Evolutionary conservation across 371 early-diverging fungal species (phyloP), one percentile per base, ranked within the genome.

Genomic region (Actinomortierella ambigua): DNA sequence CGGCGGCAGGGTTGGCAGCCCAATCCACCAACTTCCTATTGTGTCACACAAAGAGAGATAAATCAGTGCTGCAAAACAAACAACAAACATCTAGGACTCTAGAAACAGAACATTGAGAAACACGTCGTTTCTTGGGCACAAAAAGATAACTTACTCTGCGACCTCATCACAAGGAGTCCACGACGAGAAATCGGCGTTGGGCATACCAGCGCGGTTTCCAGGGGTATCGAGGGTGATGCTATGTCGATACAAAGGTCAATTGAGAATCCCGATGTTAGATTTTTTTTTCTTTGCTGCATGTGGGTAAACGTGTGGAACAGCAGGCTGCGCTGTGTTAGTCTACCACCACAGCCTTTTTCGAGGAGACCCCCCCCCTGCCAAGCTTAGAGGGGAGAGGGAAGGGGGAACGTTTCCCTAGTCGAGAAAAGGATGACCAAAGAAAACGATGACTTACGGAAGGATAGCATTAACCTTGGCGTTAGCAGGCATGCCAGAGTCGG

Each of bases 221-320:
- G 94, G 92, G 0, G 98, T 98, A 76, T 98, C 98, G 48, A 98
- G 79, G 1, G 92, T 96, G 8, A 89, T 79, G 20, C 90, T 91
- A 63, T 51, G 3, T 15, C 34, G 34, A 41, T 18, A 50, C 2
- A 53, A 6, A 57, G 50, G 18, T 40, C 13, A 55, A 41, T 53
- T 39, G 50, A 50, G 41, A 15, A 39, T 22, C 40, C 23, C 39
- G 15, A n/a, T 41, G 24, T 34, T 54, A 20, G 15, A 39, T 20
- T 18, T 22, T 15, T 24, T n/a, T n/a, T n/a, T n/a, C n/a, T n/a
- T n/a, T n/a, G n/a, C n/a, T n/a, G n/a, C n/a, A n/a, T n/a, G n/a
- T n/a, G n/a, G n/a, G n/a, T n/a, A n/a, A n/a, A n/a, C n/a, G n/a
- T n/a, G n/a, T n/a, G n/a, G 24, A 28, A 15, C 13, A 50, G n/a